Base-by-base conservation (phyloP, 345 rosid genomes). In the Hibiscus mutabilis region DNA sequence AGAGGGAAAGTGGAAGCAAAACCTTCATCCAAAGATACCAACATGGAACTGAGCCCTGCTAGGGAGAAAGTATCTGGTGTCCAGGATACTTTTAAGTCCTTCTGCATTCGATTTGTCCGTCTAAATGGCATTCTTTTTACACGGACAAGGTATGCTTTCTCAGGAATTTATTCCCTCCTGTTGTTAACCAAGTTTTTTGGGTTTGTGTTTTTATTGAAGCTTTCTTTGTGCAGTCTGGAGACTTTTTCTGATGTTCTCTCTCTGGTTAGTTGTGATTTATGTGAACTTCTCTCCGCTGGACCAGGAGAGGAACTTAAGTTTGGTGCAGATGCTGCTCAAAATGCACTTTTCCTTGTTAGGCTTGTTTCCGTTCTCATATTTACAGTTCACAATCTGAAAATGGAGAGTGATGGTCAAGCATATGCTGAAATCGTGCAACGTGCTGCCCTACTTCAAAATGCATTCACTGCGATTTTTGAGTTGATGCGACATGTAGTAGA, bases 361-460 rank as follows among this genome's bases (percentile, higher is more conserved):
- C 83, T 95, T 11, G 84, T 95, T 18, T 70, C 93, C 16, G 81
- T 90, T 74, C 91, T 95, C 25, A 77, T 92, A 67, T 95, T 86
- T 69, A 88, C 96, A 14, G 85, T 86, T 67, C 86, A 95, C 71
- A 92, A 85, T 78, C 84, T 80, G 60, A 89, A 85, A 78, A 87
- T 74, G 73, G 97, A 90, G 82, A 80, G 74, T 42, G 97, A 90
- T 70, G 90, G 95, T 75, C 97, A 89, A 85, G 76, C 89, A 12
- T 92, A 92, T 82, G 97, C 96, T 40, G 97, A 92, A 73, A 92
- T 92, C 69, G 91, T 95, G 68, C 99, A 92, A 80, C 97, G 92
- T 70, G 96, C 88, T 69, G 92, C 84, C 63, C 86, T 91, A 24
- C 92, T 90, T 69, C 91, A 91, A 83, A 87, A 90, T 84, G 89